A percentile compares a stretch with the other conserved stretches of the same genome.
Conservation (phyloP, 495 filamentous ascomycete species). For the Clavariopsis aquatica region DNA sequence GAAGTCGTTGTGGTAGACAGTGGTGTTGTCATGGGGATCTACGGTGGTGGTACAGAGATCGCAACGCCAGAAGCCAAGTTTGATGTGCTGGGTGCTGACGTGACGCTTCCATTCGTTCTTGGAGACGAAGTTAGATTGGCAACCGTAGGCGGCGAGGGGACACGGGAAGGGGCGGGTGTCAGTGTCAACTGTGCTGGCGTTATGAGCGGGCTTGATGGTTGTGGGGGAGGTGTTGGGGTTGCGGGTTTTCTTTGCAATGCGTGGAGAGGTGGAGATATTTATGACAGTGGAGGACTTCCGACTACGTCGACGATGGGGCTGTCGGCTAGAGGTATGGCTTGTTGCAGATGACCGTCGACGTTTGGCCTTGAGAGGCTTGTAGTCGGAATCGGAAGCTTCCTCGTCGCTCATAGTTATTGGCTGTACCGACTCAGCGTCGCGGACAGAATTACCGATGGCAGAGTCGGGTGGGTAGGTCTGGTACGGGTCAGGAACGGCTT, state of each 20-base stretch:
- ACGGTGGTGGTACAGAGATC: constrained; percentile 59
- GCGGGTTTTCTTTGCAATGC: constrained; percentile 14
- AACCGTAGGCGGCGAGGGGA: constrained; percentile 81
- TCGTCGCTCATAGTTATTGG: constrained; percentile 17
- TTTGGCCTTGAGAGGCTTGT: constrained; percentile 24
- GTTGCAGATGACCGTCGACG: constrained; percentile 28
- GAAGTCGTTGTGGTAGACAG: constrained; percentile 62
- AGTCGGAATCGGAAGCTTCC: constrained; percentile 33
- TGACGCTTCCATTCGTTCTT: constrained; percentile 99
- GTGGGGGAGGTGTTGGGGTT: constrained; percentile 11
- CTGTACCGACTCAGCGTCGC: constrained; percentile 39
- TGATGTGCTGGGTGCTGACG: constrained; percentile 77
- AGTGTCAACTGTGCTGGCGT: constrained; percentile 1
- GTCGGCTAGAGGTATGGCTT: constrained; percentile 20
- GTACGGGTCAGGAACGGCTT: constrained; percentile 14
- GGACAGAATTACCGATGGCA: constrained; percentile 23
- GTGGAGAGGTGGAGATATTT: background rate
- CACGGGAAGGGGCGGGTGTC: constrained; percentile 69
- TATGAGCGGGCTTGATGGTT: constrained; percentile 2
- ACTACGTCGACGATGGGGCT: constrained; percentile 11
- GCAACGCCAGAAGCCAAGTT: constrained; percentile 78
- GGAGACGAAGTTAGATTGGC: constrained; percentile 77
- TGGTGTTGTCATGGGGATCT: constrained; percentile 46
- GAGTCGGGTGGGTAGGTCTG: constrained; percentile 22
- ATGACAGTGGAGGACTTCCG: constrained; percentile 13